Base-by-base conservation (phyloP, 768 basidiomycete species). In the Tulasnella sp. region DNA sequence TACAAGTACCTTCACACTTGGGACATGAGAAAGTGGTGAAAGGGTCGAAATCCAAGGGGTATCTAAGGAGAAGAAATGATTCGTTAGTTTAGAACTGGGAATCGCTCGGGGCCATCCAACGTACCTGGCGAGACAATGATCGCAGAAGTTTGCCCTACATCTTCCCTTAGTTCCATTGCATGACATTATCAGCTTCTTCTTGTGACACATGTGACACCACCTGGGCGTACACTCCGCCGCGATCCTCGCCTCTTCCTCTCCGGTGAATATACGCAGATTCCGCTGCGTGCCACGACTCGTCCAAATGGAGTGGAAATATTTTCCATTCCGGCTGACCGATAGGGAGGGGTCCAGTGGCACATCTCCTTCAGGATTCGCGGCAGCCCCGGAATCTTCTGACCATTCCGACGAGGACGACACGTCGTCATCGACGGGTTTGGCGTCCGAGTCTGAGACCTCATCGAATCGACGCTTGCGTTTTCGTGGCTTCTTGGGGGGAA, bases 201-300 rank as follows among this genome's bases (percentile, higher is more conserved):
- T 48, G 56, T 76, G 75, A 18, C 75, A 76, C 75, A 76, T 76
- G 56, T 76, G 75, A 56, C 75, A 76, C 75, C 75, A 76, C n/a
- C 44, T 21, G 18, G 1, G 1, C 14, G 9, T 68, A 18, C 62
- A 31, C 18, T 68, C 62, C 12, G 62, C 72, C 31, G 24, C 38
- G 21, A 74, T 39, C 39, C 44, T 38, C 3, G 36, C 2, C 27
- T 39, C 21, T 21, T 74, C 72, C 36, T 74, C 72, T 14, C 14
- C 14, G 5, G 72, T 74, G 44, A 74, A 68, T 31, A 68, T 34
- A 5, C 62, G n/a, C 62, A 68, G 6, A 4, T 68, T 34, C 5
- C 62, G 62, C 62, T 68, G 62, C 27, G 34, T 34, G 27, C 27
- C 34, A 21, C 62, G n/a, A 3, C 7, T n/a, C 27, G 62, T 68